Conservation (phyloP, 2,329 filamentous ascomycete species). For the Corinectria fuckeliana region DNA sequence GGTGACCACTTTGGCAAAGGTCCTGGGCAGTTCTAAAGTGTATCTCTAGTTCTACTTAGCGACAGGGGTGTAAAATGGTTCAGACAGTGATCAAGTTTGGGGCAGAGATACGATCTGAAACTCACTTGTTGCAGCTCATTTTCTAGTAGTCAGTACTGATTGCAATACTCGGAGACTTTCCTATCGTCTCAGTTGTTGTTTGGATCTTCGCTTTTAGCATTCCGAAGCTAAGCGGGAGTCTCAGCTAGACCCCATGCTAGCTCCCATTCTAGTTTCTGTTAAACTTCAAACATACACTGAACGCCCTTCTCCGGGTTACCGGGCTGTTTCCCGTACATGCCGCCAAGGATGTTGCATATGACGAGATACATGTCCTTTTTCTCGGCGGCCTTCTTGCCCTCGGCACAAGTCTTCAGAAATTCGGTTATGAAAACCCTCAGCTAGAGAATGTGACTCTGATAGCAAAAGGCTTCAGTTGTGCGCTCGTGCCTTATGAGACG, state of each 20-base stretch:
- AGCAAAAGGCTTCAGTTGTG: conserved; percentile 50
- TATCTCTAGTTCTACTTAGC: no score
- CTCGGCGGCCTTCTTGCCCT: not conserved
- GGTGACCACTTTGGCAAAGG: conserved; percentile 8
- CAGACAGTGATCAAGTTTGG: no score
- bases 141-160: not conserved
- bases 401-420: conserved; percentile 40
- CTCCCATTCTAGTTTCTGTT: conserved; percentile 1
- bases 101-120: no score
- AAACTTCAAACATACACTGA: conserved; percentile 8
- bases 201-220: not conserved
- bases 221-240: not conserved
- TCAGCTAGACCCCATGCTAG: not conserved
- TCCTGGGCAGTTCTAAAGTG: not conserved
- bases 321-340: conserved; percentile 1
- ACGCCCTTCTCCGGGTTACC: conserved; percentile 3
- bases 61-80: no score
- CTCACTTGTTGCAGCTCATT: no score
- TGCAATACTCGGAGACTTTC: not conserved
- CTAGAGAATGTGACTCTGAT: conserved; percentile 49
- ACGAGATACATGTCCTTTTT: conserved; percentile 1
- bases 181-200: not conserved
- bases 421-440: conserved; percentile 55
- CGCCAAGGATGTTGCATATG: not conserved
- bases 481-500: conserved; percentile 45